A percentile compares a stretch with the other conserved stretches of the same genome.
These are phyloP conservation scores for Trichoderma sp. DNA, from an alignment of 2,329 filamentous ascomycete species.

Conservation along the genomic window DNA sequence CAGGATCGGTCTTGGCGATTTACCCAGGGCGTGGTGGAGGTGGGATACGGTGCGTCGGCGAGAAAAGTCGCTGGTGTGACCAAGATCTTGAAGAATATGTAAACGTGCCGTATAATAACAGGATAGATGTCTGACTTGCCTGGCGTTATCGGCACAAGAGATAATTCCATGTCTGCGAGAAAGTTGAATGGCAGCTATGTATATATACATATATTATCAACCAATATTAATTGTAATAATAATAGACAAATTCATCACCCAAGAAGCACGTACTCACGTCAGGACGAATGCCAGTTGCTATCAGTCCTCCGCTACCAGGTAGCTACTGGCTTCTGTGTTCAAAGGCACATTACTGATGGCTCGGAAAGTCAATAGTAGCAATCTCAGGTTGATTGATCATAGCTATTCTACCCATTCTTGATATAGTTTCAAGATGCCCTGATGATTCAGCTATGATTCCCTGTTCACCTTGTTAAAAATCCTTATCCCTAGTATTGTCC, in stretches of 20 bases:
- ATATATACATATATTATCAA: neutral
- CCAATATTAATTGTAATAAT: neutral
- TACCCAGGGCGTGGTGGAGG: conserved; percentile 59
- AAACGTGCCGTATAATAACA: conserved; percentile 9
- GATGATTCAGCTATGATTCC: neutral
- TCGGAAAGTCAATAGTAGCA: neutral
- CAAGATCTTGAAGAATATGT: conserved; percentile 49
- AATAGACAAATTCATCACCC: neutral
- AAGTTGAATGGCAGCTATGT: neutral
- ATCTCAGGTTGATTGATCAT: neutral
- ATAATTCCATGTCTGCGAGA: neutral
- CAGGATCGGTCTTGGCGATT: conserved; percentile 67
- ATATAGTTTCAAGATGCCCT: conserved; percentile 1
- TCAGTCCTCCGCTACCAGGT: neutral
- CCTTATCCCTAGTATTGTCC: neutral
- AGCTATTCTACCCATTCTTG: neutral
- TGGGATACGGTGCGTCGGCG: conserved; percentile 55
- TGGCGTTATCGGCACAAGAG: neutral
- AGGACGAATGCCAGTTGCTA: neutral
- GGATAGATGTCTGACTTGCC: neutral
- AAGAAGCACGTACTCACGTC: neutral
- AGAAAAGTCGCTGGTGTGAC: conserved; percentile 45
- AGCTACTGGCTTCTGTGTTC: neutral
- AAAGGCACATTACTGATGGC: neutral
- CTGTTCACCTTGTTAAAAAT: neutral